phyloP scores from a whole-genome alignment of 108 stramenopile species.

The Stephanodiscus minutulus region DNA sequence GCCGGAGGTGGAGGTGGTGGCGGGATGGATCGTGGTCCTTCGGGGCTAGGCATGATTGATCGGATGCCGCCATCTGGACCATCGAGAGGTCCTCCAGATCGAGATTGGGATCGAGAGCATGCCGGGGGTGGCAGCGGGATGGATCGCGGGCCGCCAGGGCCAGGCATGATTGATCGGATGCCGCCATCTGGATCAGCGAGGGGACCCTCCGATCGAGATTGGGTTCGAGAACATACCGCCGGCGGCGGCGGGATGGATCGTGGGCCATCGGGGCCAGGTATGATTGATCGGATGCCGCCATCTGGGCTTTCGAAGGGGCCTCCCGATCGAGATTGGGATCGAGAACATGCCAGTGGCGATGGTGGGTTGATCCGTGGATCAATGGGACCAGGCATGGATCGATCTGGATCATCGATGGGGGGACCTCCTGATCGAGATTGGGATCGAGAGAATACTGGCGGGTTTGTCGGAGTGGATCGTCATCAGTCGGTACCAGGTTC shows the following conservation, averaged over 20 bases:
- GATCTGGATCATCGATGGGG: slow-evolving; percentile 3
- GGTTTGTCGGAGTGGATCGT: too few species aligned
- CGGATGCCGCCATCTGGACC: neutral
- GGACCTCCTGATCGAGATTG: neutral
- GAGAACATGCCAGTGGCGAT: neutral
- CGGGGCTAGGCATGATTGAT: neutral
- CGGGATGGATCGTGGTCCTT: slow-evolving; percentile 1
- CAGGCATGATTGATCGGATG: neutral
- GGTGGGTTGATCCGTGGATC: neutral
- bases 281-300: neutral
- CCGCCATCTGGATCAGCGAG: neutral
- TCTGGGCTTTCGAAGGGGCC: neutral
- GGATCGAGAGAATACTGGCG: too few species aligned
- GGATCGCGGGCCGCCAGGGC: neutral
- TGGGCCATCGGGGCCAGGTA: neutral
- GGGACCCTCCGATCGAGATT: neutral
- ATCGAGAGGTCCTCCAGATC: neutral
- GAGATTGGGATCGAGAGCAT: neutral
- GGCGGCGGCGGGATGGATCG: neutral
- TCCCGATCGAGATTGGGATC: neutral
- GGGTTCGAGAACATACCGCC: neutral
- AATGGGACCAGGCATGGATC: neutral
- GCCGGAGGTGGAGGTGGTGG: neutral
- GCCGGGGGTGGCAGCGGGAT: neutral
- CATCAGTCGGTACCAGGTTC: too few species aligned